Conservation (phyloP, 2,329 filamentous ascomycete species). For the Microcyclospora tardicrescens region DNA sequence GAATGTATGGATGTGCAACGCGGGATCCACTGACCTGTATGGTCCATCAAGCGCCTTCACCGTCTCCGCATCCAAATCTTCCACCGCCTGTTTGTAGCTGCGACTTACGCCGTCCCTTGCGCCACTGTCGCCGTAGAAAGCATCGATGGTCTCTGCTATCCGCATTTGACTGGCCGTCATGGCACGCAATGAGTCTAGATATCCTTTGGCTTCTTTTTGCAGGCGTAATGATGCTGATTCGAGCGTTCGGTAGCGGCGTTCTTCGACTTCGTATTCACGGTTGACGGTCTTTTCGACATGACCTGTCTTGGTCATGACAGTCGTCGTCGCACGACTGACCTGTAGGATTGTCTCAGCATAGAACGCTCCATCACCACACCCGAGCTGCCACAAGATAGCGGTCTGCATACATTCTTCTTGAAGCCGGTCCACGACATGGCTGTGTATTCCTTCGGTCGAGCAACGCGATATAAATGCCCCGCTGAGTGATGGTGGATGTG, state of each 20-base stretch:
- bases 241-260: slow-evolving; percentile 90
- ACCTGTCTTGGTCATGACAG: slow-evolving; percentile 99
- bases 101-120: slow-evolving; percentile 89
- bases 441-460: slow-evolving; percentile 9
- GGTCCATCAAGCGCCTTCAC: slow-evolving; percentile 97
- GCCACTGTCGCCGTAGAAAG: slow-evolving; percentile 94
- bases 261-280: slow-evolving; percentile 93
- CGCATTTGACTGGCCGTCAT: slow-evolving; percentile 99
- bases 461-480: too few species aligned
- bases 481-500: too few species aligned
- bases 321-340: slow-evolving; percentile 96
- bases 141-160: slow-evolving; percentile 97
- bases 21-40: slow-evolving; percentile 49
- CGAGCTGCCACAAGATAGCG: background rate
- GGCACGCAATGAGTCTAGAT: slow-evolving; percentile 88
- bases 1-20: slow-evolving; percentile 5
- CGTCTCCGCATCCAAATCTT: slow-evolving; percentile 93
- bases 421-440: slow-evolving; percentile 49
- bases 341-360: slow-evolving; percentile 55
- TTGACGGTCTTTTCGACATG: slow-evolving; percentile 98
- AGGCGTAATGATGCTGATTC: slow-evolving; percentile 82
- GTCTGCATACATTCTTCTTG: slow-evolving; percentile 23
- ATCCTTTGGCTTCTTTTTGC: slow-evolving; percentile 97
- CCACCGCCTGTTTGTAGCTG: slow-evolving; percentile 96
- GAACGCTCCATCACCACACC: slow-evolving; percentile 1